Conservation (phyloP, 306 rosid species). For the Luffa aegyptiaca region DNA sequence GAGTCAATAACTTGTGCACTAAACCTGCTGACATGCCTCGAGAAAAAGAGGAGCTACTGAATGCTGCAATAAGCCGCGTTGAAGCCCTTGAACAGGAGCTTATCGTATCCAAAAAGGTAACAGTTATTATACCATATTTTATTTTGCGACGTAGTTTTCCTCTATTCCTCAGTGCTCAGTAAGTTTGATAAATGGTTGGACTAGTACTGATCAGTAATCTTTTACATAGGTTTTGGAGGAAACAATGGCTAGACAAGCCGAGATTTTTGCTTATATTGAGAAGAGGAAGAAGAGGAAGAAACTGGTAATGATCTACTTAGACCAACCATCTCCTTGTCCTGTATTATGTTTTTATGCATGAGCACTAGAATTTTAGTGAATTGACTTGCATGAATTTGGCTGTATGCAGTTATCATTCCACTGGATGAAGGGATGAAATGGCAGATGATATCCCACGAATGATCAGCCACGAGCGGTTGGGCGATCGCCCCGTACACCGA, state of each 20-base stretch:
- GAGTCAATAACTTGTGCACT: conserved; percentile 26
- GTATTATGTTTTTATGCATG: not conserved
- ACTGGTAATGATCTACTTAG: conserved; percentile 26
- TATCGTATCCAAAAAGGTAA: conserved; percentile 58
- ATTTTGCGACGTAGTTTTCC: not conserved
- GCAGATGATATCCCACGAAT: not conserved
- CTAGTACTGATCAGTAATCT: not conserved
- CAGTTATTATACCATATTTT: not conserved
- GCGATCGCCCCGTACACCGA: not conserved
- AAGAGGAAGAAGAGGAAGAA: conserved; percentile 51
- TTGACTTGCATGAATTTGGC: conserved; percentile 2
- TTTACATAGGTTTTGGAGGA: conserved; percentile 56
- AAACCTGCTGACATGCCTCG: conserved; percentile 46
- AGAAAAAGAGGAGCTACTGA: conserved; percentile 61
- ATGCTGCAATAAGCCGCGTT: conserved; percentile 41
- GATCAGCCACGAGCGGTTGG: not conserved
- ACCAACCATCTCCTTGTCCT: not conserved
- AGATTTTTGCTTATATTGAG: conserved; percentile 56
- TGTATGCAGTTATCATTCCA: not conserved
- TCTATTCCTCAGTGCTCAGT: not conserved
- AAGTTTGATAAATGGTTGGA: not conserved
- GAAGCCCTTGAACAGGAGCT: conserved; percentile 59
- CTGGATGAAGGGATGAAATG: conserved; percentile 7
- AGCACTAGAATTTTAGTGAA: not conserved
- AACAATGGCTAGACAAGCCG: conserved; percentile 48